Evolutionary conservation across 2,329 filamentous ascomycete genomes (phyloP).

Genomic region (Didymosphaeria variabile): DNA sequence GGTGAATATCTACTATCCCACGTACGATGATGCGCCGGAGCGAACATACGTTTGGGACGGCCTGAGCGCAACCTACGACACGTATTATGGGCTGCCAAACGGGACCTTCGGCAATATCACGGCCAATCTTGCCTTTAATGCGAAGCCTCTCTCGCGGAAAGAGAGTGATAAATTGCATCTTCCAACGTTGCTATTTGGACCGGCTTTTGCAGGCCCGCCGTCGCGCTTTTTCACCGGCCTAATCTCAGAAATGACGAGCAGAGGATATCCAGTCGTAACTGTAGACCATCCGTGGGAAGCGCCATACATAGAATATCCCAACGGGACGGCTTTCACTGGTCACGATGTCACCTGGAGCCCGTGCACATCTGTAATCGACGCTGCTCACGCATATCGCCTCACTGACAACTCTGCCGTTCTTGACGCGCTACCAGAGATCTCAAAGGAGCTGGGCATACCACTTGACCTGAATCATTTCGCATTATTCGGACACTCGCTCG

Average conservation of each 20-base stretch:
- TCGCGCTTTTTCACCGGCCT: slow-evolving; percentile 19
- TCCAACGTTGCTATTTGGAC: slow-evolving; percentile 26
- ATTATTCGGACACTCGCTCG: slow-evolving; percentile 28
- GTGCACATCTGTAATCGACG: neutral
- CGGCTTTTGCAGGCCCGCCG: slow-evolving; percentile 22
- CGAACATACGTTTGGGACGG: slow-evolving; percentile 17
- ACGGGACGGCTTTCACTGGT: slow-evolving; percentile 20
- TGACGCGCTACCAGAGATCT: slow-evolving; percentile 15
- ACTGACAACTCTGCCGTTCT: slow-evolving; percentile 22
- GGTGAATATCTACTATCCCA: slow-evolving; percentile 28
- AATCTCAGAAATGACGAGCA: slow-evolving; percentile 22
- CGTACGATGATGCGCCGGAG: neutral
- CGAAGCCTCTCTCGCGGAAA: slow-evolving; percentile 6
- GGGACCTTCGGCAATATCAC: slow-evolving; percentile 17
- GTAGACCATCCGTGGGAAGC: slow-evolving; percentile 30
- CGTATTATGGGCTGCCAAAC: slow-evolving; percentile 9
- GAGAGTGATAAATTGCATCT: neutral
- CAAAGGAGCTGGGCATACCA: slow-evolving; percentile 8
- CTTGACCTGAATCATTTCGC: slow-evolving; percentile 27
- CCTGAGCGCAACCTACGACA: slow-evolving; percentile 15
- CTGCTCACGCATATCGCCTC: slow-evolving; percentile 16
- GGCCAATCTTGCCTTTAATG: slow-evolving; percentile 13
- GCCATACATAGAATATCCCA: slow-evolving; percentile 26
- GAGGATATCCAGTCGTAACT: slow-evolving; percentile 24
- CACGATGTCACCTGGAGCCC: slow-evolving; percentile 13